phyloP scores from a whole-genome alignment of 306 rosid genomes.

The Coriaria nepalensis region DNA sequence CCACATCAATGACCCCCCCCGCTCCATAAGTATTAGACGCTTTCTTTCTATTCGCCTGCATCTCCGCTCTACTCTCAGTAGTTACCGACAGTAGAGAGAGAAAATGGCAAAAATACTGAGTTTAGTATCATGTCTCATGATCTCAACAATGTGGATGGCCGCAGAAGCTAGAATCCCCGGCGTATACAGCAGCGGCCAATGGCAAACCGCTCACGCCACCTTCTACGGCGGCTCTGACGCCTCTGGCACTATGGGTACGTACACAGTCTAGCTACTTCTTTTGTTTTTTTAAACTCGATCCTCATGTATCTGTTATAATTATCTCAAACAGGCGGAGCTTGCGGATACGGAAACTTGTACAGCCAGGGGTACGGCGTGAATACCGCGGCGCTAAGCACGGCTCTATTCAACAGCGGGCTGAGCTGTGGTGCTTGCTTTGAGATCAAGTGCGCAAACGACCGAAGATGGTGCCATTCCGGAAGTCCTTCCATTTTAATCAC shows the following conservation, averaged over 20 bases:
- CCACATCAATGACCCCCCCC: neutral
- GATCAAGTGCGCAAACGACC: slow-evolving; percentile 51
- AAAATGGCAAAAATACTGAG: slow-evolving; percentile 21
- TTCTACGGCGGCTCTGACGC: slow-evolving; percentile 64
- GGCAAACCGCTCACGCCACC: slow-evolving; percentile 56
- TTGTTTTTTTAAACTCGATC: too few species aligned
- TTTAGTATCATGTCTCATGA: slow-evolving; percentile 15
- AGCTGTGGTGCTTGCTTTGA: slow-evolving; percentile 62
- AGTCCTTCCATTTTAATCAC: slow-evolving; percentile 53
- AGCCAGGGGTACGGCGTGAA: slow-evolving; percentile 68
- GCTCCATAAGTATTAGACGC: slow-evolving; percentile 39
- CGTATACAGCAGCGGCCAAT: slow-evolving; percentile 29
- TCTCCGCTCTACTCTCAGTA: neutral
- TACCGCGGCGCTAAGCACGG: slow-evolving; percentile 60
- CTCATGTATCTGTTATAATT: too few species aligned
- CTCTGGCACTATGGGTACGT: slow-evolving; percentile 65
- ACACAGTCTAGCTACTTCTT: neutral
- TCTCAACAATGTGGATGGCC: slow-evolving; percentile 15
- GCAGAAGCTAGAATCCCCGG: slow-evolving; percentile 41
- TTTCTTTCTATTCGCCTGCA: slow-evolving; percentile 8
- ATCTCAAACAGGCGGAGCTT: slow-evolving; percentile 40
- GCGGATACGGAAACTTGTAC: slow-evolving; percentile 57
- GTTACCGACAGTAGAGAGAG: neutral
- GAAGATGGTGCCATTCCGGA: slow-evolving; percentile 49
- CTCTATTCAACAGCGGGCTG: slow-evolving; percentile 49